Evolutionary conservation across 306 rosid genomes (phyloP).

Genomic region (Neltuma alba): DNA sequence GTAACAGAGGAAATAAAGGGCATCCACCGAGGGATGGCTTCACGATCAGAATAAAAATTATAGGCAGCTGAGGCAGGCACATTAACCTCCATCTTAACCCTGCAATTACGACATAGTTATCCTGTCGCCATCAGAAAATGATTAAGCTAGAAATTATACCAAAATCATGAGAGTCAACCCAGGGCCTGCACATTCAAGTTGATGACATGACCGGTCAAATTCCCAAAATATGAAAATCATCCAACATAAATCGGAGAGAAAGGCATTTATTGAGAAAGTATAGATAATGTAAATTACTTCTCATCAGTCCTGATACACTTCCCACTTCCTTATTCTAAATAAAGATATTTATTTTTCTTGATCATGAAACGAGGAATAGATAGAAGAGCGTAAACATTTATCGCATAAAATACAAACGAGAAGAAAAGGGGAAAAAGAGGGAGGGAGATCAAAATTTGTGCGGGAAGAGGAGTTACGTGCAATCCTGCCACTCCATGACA

Average conservation of each 20-base stretch:
- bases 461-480: slow-evolving; percentile 57
- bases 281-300: neutral
- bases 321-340: neutral
- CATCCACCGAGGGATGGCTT: slow-evolving; percentile 93
- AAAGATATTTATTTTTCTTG: neutral
- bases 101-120: slow-evolving; percentile 56
- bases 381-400: neutral
- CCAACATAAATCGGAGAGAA: neutral
- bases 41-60: slow-evolving; percentile 82
- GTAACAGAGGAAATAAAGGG: slow-evolving; percentile 86
- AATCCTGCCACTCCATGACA: slow-evolving; percentile 97
- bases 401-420: neutral
- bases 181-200: neutral
- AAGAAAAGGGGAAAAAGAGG: neutral
- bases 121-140: neutral
- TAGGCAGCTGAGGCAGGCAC: slow-evolving; percentile 85
- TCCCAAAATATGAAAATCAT: slow-evolving; percentile 6
- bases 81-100: slow-evolving; percentile 84
- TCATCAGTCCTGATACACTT: neutral
- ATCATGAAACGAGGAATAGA: neutral
- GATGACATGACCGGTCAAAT: neutral
- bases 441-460: neutral
- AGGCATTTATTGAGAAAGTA: neutral
- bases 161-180: neutral
- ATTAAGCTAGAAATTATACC: neutral